A percentile compares a stretch with the other conserved stretches of the same genome.
These are phyloP conservation scores for Epichloe glyceriae DNA, from an alignment of 2,329 filamentous ascomycete genomes.

Conservation along the genomic window DNA sequence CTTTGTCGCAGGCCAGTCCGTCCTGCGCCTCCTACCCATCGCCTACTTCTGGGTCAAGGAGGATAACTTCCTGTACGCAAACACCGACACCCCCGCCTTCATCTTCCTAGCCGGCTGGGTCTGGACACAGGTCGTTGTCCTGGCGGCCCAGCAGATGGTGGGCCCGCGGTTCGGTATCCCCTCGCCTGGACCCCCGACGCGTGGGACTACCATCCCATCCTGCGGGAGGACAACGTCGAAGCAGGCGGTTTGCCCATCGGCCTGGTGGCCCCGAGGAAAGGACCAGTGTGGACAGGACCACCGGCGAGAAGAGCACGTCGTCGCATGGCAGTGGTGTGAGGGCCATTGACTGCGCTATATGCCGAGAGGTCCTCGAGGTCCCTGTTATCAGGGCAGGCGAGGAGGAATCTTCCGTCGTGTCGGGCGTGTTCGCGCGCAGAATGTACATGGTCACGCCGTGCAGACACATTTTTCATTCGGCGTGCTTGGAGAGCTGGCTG, in stretches of 20 bases:
- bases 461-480: constrained; percentile 86
- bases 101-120: constrained; percentile 55
- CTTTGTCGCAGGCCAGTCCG: constrained; percentile 74
- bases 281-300: background rate
- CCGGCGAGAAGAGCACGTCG: constrained; percentile 8
- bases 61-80: constrained; percentile 71
- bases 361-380: constrained; percentile 81
- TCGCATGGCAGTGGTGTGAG: constrained; percentile 3
- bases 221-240: constrained; percentile 72
- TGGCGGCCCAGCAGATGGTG: constrained; percentile 73
- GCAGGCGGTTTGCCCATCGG: constrained; percentile 72
- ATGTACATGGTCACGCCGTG: constrained; percentile 97
- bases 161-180: constrained; percentile 77
- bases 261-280: constrained; percentile 24
- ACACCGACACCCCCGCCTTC: constrained; percentile 54
- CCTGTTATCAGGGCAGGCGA: constrained; percentile 56
- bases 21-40: constrained; percentile 66
- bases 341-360: constrained; percentile 86
- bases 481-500: constrained; percentile 94
- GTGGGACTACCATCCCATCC: constrained; percentile 89
- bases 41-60: constrained; percentile 71
- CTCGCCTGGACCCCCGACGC: constrained; percentile 55
- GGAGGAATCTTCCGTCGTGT: constrained; percentile 42
- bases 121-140: constrained; percentile 69
- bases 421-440: constrained; percentile 63